Conservation (phyloP, 2,329 filamentous ascomycete species). For the Phaeosphaeria sp. region DNA sequence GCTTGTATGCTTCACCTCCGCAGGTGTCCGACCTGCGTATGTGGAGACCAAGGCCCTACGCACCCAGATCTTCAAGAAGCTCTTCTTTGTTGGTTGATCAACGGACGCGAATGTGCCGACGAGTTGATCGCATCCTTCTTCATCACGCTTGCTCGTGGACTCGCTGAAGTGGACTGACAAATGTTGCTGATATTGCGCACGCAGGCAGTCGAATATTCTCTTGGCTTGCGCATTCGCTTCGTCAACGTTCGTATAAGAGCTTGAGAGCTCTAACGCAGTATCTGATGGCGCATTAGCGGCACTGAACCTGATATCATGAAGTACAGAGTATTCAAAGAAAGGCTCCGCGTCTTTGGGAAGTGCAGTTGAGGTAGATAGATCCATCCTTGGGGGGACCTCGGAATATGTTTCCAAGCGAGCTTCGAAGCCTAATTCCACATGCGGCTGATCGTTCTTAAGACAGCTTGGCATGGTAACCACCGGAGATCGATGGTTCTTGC, state of each 20-base stretch:
- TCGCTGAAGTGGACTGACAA: conserved; percentile 9
- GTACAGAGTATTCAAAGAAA: conserved; percentile 34
- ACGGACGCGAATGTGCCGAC: conserved; percentile 11
- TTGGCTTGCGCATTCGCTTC: conserved; percentile 26
- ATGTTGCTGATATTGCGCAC: conserved; percentile 7
- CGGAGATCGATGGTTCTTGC: too few relatives aligned
- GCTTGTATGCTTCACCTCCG: conserved; percentile 2
- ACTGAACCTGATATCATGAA: conserved; percentile 21
- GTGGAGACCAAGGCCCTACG: conserved; percentile 17
- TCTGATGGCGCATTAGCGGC: conserved; percentile 3
- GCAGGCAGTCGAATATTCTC: conserved; percentile 7
- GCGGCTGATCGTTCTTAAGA: too few relatives aligned
- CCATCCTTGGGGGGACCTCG: background rate
- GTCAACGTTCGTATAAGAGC: conserved; percentile 15
- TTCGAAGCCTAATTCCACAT: too few relatives aligned
- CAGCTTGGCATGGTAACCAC: too few relatives aligned
- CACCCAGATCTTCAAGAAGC: conserved; percentile 25
- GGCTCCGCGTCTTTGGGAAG: conserved; percentile 14
- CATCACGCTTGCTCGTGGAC: conserved; percentile 10
- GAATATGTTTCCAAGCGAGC: too few relatives aligned
- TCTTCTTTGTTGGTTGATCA: conserved; percentile 15
- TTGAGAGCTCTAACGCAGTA: conserved; percentile 7
- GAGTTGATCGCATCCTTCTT: conserved; percentile 14
- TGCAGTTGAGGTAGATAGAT: background rate
- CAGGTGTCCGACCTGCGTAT: conserved; percentile 11